These are phyloP conservation scores for Chloranthus sessilifolius DNA, from an alignment of 164 flowering plant species.

Conservation along the genomic window DNA sequence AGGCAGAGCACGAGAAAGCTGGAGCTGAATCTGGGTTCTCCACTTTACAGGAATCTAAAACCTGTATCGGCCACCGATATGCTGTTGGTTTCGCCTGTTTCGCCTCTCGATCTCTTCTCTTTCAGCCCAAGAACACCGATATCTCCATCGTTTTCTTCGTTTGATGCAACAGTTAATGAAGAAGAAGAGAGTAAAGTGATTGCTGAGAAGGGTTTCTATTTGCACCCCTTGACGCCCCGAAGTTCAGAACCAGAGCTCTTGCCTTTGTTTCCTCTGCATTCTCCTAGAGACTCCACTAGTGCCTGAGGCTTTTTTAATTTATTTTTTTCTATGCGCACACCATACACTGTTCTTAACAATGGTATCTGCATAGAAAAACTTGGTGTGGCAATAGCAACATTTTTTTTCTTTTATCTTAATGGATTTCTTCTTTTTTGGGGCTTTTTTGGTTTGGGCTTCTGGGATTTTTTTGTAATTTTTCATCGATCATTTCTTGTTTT, in stretches of 20 bases:
- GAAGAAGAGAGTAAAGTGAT: slow-evolving; percentile 40
- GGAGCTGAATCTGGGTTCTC: slow-evolving; percentile 33
- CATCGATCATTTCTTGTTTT: no score
- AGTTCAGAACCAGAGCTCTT: slow-evolving; percentile 37
- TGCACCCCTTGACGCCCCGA: slow-evolving; percentile 45
- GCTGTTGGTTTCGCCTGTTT: slow-evolving; percentile 9
- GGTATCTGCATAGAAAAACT: no score
- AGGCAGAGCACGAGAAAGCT: slow-evolving; percentile 40
- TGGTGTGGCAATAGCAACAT: no score
- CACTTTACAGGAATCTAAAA: slow-evolving; percentile 9
- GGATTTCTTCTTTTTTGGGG: no score
- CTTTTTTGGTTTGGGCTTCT: no score
- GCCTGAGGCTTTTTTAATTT: no score
- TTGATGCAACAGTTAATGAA: slow-evolving; percentile 10
- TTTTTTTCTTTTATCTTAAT: no score
- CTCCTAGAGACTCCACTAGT: slow-evolving; percentile 30
- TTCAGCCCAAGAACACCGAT: slow-evolving; percentile 13
- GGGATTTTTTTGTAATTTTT: no score
- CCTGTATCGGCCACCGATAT: no score
- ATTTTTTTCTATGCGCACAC: no score
- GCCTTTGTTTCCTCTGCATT: slow-evolving; percentile 38
- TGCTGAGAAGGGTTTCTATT: slow-evolving; percentile 39
- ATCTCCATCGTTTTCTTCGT: slow-evolving; percentile 15
- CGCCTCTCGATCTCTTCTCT: slow-evolving; percentile 7
- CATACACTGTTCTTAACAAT: no score